phyloP scores from a whole-genome alignment of 179 eudicot genomes.

The Silene noctiflora region DNA sequence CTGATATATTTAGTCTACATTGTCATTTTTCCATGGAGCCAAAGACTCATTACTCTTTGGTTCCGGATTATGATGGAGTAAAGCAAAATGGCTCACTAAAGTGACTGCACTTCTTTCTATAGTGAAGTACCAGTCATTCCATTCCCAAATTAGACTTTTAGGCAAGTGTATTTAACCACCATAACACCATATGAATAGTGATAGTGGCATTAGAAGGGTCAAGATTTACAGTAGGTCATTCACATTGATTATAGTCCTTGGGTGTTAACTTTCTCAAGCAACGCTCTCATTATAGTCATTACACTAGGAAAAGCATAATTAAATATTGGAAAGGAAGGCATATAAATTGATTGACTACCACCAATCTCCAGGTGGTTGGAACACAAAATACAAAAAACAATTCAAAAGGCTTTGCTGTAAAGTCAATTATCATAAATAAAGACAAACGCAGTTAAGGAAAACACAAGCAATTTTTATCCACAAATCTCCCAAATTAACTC shows the following conservation, averaged over 20 bases:
- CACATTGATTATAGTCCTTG: neutral
- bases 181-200: neutral
- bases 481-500: neutral
- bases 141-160: neutral
- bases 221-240: neutral
- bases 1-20: neutral
- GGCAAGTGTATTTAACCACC: neutral
- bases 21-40: neutral
- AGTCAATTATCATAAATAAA: neutral
- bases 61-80: too few relatives aligned
- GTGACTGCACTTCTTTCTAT: too few relatives aligned
- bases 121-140: neutral
- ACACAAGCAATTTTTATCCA: neutral
- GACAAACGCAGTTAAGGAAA: neutral
- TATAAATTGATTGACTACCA: neutral
- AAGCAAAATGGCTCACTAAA: too few relatives aligned
- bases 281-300: neutral
- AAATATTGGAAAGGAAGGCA: neutral
- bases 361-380: neutral
- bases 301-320: neutral
- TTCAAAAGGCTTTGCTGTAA: neutral
- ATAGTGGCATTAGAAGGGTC: neutral
- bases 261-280: constrained; percentile 6
- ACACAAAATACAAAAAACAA: neutral
- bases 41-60: too few relatives aligned